Base-by-base conservation (phyloP, 768 basidiomycete species). In the Lenzites betulinus region DNA sequence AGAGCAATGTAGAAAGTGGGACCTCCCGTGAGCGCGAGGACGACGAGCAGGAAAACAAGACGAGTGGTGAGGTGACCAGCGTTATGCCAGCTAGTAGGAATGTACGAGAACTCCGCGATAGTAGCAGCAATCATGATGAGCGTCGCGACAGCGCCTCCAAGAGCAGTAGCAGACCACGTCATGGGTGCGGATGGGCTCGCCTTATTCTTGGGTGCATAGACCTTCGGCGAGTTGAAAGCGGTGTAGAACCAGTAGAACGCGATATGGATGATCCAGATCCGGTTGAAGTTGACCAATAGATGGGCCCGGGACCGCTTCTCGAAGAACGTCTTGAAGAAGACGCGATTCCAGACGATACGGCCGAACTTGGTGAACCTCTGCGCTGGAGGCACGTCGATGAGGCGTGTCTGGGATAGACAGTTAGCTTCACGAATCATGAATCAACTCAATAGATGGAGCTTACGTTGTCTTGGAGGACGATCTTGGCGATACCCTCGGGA, bases 1-100 rank as follows among this genome's bases (percentile, higher is more conserved):
- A 87, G 77, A 59, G 92, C 91, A 65, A 99, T 89, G 76, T 97
- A 99, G 69, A 98, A 81, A 1, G 95, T 96, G 1, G 97, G 97
- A 33, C 91, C 96, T 47, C 82, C 90, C 1, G 96, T 98, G 64
- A 98, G 83, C 39, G 88, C 97, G 51, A 99, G 87, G 67, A 95
- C 90, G 75, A 97, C 82, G 58, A 97, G 77, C 46, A 99, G 83
- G 81, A 98, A 97, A 64, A 95, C 74, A 58, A 98, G 82, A 43
- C 97, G 93, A 30, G 95, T 94, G 7, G 93, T 93, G 54, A 99
- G 84, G 75, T 99, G 97, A 2, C 93, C 93, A 25, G 95, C 94
- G 73, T 98, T 99, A 76, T 97, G 94, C 97, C 97, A 98, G 9
- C 93, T 98, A 4, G 95, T 97, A 23, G 96, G 96, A 67, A 98